phyloP scores from a whole-genome alignment of 164 flowering plant species.

The Vitis labrusca region DNA sequence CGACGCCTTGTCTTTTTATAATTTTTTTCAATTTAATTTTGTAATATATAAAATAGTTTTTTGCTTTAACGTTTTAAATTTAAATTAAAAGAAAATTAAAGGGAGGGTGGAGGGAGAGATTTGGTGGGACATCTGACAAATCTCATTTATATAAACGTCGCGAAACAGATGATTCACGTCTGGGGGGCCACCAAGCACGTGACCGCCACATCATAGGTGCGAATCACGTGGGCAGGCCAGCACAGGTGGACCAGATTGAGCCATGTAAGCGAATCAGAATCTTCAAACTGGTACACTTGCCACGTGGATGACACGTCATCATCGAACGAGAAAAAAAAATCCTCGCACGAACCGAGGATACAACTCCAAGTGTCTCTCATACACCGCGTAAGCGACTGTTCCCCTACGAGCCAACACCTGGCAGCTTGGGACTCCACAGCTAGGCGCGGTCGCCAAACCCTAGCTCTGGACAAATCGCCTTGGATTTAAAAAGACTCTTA shows the following conservation, averaged over 20 bases:
- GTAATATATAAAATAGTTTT: no score
- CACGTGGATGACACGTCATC: constrained; percentile 16
- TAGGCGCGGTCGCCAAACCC: neutral
- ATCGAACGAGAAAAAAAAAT: constrained; percentile 3
- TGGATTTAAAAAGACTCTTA: neutral
- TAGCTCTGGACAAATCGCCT: neutral
- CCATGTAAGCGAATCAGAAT: constrained; percentile 27
- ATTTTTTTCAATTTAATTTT: no score
- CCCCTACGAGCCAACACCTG: constrained; percentile 25
- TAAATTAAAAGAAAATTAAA: no score
- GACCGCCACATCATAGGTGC: neutral
- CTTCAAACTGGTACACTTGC: neutral
- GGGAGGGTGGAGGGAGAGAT: no score
- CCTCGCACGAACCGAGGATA: constrained; percentile 15
- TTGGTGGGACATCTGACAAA: no score
- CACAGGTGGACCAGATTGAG: neutral
- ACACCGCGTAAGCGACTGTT: constrained; percentile 8
- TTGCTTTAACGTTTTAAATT: no score
- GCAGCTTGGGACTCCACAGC: constrained; percentile 13
- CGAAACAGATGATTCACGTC: no score
- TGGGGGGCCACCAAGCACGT: no score
- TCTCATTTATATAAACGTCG: no score
- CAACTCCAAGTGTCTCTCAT: neutral
- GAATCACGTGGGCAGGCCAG: neutral
- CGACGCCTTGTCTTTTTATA: constrained; percentile 41